These are phyloP conservation scores for Angomonas ambiguus DNA, from an alignment of 208 protist genomes.

Conservation along the genomic window DNA sequence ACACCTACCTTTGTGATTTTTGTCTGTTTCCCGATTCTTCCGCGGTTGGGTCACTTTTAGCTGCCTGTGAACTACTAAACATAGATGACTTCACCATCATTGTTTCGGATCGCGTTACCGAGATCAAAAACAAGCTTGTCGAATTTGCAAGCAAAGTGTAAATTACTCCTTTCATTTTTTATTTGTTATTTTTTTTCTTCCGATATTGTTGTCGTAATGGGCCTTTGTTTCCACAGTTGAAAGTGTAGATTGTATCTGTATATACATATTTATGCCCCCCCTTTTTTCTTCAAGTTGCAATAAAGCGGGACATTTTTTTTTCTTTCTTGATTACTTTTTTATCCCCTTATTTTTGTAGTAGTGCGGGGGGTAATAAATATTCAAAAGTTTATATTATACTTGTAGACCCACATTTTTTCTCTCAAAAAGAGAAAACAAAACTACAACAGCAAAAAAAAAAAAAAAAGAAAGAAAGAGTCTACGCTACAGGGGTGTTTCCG, in stretches of 20 bases:
- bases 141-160: neutral
- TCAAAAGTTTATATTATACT: no score
- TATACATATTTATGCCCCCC: no score
- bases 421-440: no score
- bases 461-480: no score
- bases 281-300: no score
- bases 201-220: neutral
- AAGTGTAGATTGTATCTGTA: no score
- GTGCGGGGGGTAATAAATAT: no score
- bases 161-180: conserved; percentile 17
- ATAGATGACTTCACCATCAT: conserved; percentile 7
- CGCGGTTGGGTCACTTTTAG: conserved; percentile 49
- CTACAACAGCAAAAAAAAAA: conserved; percentile 1
- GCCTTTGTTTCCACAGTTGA: neutral
- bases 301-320: no score
- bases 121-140: conserved; percentile 1
- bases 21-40: conserved; percentile 71
- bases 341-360: neutral
- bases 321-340: conserved; percentile 6
- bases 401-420: no score
- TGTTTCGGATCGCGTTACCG: neutral
- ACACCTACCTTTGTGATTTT: conserved; percentile 35
- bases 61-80: conserved; percentile 20
- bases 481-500: no score
- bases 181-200: conserved; percentile 7